These are phyloP conservation scores for Penicillium crustosum DNA, from an alignment of 2,329 filamentous ascomycete genomes.

Conservation along the genomic window DNA sequence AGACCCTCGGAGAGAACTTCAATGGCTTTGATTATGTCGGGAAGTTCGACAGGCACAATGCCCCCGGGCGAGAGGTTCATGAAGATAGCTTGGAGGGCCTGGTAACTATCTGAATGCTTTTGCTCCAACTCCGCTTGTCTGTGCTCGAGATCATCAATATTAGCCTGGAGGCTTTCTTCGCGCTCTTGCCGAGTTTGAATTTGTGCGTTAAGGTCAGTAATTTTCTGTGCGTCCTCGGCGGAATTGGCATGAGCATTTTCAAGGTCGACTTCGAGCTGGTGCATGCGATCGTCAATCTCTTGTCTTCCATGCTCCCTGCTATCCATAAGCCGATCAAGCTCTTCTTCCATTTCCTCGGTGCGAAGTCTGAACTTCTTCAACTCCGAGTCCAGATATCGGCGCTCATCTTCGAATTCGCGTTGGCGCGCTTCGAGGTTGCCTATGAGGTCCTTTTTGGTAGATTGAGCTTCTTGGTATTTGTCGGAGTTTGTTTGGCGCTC, in stretches of 20 bases:
- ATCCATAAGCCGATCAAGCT: constrained; percentile 79
- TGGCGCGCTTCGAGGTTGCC: constrained; percentile 93
- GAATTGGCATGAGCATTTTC: constrained; percentile 56
- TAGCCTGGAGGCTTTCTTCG: constrained; percentile 31
- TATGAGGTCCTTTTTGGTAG: constrained; percentile 89
- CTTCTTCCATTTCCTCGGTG: constrained; percentile 87
- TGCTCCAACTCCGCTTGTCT: constrained; percentile 55
- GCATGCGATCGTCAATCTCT: constrained; percentile 66
- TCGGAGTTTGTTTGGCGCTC: constrained; percentile 61
- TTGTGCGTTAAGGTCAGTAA: constrained; percentile 54
- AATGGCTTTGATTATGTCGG: constrained; percentile 61
- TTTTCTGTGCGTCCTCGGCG: constrained; percentile 44
- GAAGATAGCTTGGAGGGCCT: constrained; percentile 60
- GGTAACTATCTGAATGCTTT: constrained; percentile 53
- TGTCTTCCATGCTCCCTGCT: constrained; percentile 80
- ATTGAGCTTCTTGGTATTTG: constrained; percentile 78
- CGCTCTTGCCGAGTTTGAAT: constrained; percentile 58
- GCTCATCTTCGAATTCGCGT: constrained; percentile 80
- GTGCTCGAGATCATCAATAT: constrained; percentile 52
- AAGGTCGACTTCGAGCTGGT: constrained; percentile 68
- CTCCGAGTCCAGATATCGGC: constrained; percentile 78
- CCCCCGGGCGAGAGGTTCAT: constrained; percentile 57
- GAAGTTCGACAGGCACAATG: constrained; percentile 55
- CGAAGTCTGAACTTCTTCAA: constrained; percentile 72
- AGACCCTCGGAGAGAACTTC: constrained; percentile 59